phyloP scores from a whole-genome alignment of 108 stramenopile species.

The Stephanodiscus minutulus region DNA sequence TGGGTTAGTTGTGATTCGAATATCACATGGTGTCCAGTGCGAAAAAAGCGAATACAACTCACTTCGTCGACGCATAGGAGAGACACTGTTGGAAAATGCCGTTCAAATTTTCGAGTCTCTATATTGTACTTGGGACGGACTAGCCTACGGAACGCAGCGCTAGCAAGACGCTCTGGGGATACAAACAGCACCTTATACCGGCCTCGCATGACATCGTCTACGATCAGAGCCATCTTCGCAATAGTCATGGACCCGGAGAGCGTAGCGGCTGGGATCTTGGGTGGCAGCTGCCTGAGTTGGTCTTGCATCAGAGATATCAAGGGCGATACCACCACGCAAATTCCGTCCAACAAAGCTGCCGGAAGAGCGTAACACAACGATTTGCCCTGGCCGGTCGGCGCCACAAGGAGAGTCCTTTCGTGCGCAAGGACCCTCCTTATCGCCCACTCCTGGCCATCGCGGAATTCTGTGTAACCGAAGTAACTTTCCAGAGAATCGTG shows the following conservation, averaged over 20 bases:
- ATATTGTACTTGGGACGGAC: conserved; percentile 70
- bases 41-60: conserved; percentile 46
- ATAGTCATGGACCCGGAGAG: conserved; percentile 76
- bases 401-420: conserved; percentile 85
- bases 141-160: conserved; percentile 89
- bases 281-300: conserved; percentile 87
- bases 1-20: neutral
- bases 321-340: conserved; percentile 96
- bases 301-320: conserved; percentile 96
- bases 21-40: conserved; percentile 1
- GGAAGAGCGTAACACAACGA: conserved; percentile 96
- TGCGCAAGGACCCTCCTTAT: conserved; percentile 72
- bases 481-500: conserved; percentile 49
- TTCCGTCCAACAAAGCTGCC: conserved; percentile 85
- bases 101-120: conserved; percentile 58
- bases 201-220: conserved; percentile 77
- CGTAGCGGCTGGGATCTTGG: conserved; percentile 81
- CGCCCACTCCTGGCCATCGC: conserved; percentile 92
- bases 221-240: conserved; percentile 70
- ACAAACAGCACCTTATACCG: conserved; percentile 90
- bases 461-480: conserved; percentile 81
- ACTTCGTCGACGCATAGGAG: conserved; percentile 97
- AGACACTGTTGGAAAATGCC: conserved; percentile 83
- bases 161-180: conserved; percentile 90
- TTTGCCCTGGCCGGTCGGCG: conserved; percentile 98